A percentile compares a stretch with the other conserved stretches of the same genome.
These are phyloP conservation scores for Hippophae tibetana DNA, from an alignment of 306 rosid species.

Conservation along the genomic window DNA sequence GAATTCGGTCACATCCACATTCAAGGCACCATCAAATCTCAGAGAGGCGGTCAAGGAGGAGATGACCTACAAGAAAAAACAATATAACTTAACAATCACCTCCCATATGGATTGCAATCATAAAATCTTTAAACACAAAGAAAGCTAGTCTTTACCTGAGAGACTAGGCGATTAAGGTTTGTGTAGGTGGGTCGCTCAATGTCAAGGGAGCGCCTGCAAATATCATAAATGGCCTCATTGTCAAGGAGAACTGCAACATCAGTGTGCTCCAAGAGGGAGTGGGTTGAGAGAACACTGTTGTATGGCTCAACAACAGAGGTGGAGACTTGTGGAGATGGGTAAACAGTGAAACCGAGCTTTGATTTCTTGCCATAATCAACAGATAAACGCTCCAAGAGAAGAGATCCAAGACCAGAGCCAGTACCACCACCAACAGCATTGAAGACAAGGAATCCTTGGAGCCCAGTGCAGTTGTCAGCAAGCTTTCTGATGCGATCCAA, in stretches of 20 bases:
- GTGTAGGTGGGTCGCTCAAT: constrained; percentile 93
- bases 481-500: constrained; percentile 89
- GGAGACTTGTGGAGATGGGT: constrained; percentile 91
- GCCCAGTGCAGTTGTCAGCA: constrained; percentile 92
- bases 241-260: constrained; percentile 85
- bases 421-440: constrained; percentile 97
- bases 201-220: constrained; percentile 88
- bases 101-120: too few relatives aligned
- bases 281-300: constrained; percentile 96
- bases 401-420: constrained; percentile 90
- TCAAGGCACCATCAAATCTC: constrained; percentile 85
- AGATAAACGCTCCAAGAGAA: constrained; percentile 74
- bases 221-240: constrained; percentile 87
- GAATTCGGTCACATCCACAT: constrained; percentile 85
- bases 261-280: constrained; percentile 84
- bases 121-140: not conserved
- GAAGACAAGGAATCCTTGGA: constrained; percentile 84
- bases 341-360: constrained; percentile 84
- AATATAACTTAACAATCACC: not conserved
- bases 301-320: constrained; percentile 97
- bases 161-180: constrained; percentile 77
- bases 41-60: constrained; percentile 84
- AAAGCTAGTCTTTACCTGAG: constrained; percentile 47
- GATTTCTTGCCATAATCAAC: constrained; percentile 92
- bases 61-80: constrained; percentile 44